These are phyloP conservation scores for Macaranga tanarius DNA, from an alignment of 441 rosid species.

Conservation along the genomic window DNA sequence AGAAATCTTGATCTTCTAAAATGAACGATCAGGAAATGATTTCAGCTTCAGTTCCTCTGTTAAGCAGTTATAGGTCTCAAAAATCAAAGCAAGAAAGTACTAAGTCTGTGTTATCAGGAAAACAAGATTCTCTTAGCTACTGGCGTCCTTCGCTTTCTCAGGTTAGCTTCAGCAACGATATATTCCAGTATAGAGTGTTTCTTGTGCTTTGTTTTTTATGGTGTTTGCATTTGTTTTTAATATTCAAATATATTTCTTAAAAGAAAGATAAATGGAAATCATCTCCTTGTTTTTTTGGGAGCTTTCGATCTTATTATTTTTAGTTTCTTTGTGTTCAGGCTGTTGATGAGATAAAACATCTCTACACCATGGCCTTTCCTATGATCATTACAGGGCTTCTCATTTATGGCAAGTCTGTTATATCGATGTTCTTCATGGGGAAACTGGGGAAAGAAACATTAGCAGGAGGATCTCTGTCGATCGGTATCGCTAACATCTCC, in stretches of 20 bases:
- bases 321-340: constrained; percentile 27
- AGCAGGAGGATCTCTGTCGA: constrained; percentile 88
- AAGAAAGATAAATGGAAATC: background rate
- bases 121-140: constrained; percentile 12
- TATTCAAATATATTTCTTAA: background rate
- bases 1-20: constrained; percentile 4
- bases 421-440: constrained; percentile 85
- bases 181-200: background rate
- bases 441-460: constrained; percentile 70
- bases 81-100: constrained; percentile 20
- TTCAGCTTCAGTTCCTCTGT: constrained; percentile 29
- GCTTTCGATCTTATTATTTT: background rate
- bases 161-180: constrained; percentile 24
- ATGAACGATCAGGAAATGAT: constrained; percentile 28
- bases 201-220: constrained; percentile 3
- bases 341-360: constrained; percentile 61
- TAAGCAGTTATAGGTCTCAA: constrained; percentile 10
- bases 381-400: constrained; percentile 73
- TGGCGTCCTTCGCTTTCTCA: constrained; percentile 33
- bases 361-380: constrained; percentile 66
- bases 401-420: constrained; percentile 71
- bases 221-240: background rate
- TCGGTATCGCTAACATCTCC: constrained; percentile 86
- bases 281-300: background rate
- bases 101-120: constrained; percentile 13